These are phyloP conservation scores for Sequoia sempervirens DNA, from an alignment of 75 land plant genomes.

Conservation along the genomic window DNA sequence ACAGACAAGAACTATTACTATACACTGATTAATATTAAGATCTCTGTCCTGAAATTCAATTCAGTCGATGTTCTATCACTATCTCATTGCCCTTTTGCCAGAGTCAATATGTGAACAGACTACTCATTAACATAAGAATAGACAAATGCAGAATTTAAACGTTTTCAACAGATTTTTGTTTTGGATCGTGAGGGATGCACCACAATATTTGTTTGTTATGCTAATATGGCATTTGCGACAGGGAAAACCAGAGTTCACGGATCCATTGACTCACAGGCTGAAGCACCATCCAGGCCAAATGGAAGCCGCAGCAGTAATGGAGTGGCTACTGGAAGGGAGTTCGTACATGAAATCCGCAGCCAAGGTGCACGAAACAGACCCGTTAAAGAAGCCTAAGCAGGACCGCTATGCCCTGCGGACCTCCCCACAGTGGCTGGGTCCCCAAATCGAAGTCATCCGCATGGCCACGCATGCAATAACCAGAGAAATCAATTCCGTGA, in stretches of 20 bases:
- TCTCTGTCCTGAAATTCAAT: no score
- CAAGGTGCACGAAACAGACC: conserved; percentile 46
- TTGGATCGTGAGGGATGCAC: not conserved
- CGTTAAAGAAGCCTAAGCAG: conserved; percentile 63
- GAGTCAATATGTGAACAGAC: no score
- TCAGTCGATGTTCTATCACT: no score
- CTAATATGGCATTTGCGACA: not conserved
- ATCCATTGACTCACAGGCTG: conserved; percentile 24
- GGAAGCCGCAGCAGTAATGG: conserved; percentile 59
- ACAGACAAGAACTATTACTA: no score
- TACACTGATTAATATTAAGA: no score
- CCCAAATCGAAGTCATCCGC: conserved; percentile 41
- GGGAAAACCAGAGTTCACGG: conserved; percentile 23
- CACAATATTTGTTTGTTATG: not conserved
- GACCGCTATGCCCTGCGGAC: conserved; percentile 38
- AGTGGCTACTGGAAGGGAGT: conserved; percentile 35
- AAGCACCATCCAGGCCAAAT: conserved; percentile 49
- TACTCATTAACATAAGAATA: no score
- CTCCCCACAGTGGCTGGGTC: conserved; percentile 34
- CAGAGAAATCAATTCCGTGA: conserved; percentile 43
- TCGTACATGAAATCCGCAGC: conserved; percentile 36
- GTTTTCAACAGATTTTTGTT: not conserved
- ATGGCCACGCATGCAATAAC: conserved; percentile 23
- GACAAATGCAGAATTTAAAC: no score
- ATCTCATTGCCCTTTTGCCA: no score